These are phyloP conservation scores for Coccomyxa sp. DNA, from an alignment of 139 green algal genomes.

Conservation along the genomic window DNA sequence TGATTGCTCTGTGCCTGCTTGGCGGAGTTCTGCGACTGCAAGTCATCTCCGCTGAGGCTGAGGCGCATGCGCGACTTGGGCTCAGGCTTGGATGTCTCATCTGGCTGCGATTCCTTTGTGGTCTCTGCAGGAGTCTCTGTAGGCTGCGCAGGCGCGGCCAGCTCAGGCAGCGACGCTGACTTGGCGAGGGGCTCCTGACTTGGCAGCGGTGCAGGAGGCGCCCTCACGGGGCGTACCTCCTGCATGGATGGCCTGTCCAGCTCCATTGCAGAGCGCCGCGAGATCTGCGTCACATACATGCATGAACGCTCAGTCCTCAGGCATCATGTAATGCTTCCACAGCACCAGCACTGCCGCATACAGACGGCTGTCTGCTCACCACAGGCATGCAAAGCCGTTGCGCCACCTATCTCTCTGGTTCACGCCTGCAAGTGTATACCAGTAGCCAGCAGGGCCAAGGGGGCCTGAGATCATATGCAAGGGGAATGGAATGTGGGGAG, in stretches of 20 bases:
- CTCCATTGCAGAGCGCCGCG: not conserved
- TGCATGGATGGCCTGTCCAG: not conserved
- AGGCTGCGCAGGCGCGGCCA: no score
- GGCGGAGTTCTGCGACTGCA: no score
- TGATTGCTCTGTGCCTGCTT: no score
- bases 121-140: not conserved
- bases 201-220: not conserved
- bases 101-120: not conserved
- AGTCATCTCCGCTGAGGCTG: no score
- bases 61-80: no score
- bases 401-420: not conserved
- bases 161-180: not conserved
- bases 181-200: not conserved
- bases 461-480: not conserved
- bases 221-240: not conserved
- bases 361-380: not conserved
- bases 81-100: no score
- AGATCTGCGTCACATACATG: not conserved
- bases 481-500: not conserved
- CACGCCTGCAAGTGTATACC: not conserved
- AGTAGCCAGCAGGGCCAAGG: not conserved
- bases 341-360: not conserved
- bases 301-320: no score
- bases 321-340: not conserved
- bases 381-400: not conserved